Percentiles rank a stretch among this genome's conserved stretches.
Evolutionary conservation across 805 yeast species (phyloP).

Genomic region (Saturnispora sekii): DNA sequence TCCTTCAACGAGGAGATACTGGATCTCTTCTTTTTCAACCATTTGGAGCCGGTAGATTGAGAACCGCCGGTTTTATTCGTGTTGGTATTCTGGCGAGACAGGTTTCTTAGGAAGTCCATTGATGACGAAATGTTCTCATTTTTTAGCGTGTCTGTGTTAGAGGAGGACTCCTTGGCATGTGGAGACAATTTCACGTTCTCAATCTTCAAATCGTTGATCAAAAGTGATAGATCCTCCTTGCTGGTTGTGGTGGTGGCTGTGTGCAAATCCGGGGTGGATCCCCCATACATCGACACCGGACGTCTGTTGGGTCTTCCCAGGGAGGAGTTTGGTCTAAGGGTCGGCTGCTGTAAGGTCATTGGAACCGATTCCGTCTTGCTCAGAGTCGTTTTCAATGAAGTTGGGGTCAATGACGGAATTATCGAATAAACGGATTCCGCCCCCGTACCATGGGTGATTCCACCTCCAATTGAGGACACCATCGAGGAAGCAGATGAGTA

Average conservation of each 20-base stretch:
- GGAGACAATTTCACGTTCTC: conserved; percentile 28
- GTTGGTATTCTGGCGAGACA: conserved; percentile 26
- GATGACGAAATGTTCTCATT: conserved; percentile 26
- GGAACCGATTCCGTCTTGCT: too few species aligned
- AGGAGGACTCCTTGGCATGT: not conserved
- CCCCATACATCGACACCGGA: conserved; percentile 10
- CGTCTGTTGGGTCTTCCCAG: not conserved
- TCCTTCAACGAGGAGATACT: conserved; percentile 29
- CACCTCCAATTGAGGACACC: not conserved
- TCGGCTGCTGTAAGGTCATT: too few species aligned
- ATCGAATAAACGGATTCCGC: conserved; percentile 3
- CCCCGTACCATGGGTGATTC: not conserved
- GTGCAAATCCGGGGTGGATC: not conserved
- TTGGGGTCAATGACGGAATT: not conserved
- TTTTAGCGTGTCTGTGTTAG: conserved; percentile 8
- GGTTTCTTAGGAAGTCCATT: conserved; percentile 29
- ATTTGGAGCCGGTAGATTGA: conserved; percentile 13
- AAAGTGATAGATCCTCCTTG: conserved; percentile 8
- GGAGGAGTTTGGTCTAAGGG: not conserved
- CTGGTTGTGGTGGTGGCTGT: not conserved
- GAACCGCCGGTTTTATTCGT: conserved; percentile 9
- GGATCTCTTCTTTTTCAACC: conserved; percentile 22
- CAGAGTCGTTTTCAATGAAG: not conserved
- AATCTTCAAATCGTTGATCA: conserved; percentile 16
- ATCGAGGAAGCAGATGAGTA: conserved; percentile 6